Evolutionary conservation across 345 rosid species (phyloP), one percentile per base, ranked within the genome.

Genomic region (Eucalyptus tenuipes): DNA sequence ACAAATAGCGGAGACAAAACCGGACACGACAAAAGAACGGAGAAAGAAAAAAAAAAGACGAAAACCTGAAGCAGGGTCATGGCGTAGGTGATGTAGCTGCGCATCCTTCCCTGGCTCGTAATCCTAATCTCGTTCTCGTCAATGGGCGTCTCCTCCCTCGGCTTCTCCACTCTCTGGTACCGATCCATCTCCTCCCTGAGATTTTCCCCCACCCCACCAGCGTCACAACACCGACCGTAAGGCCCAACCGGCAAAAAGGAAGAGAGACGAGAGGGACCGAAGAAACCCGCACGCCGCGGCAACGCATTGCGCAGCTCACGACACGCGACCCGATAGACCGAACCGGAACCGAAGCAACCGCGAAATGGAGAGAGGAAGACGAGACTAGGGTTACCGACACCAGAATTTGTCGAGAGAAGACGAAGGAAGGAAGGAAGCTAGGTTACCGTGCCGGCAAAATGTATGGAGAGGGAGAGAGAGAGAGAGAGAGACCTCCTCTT

Each of bases 101-200:
- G 86, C 91, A 86, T 90, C 91, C 91, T 88, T 27, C 91, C 91
- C 82, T 90, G 91, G 84, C 89, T 88, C 12, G 91, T 90, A 86
- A 90, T 90, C 88, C 91, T 88, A 49, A 90, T 90, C 86, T 90
- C 91, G 80, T 90, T 90, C 89, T 90, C 91, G 79, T 90, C 88
- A 11, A 90, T 88, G 13, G 91, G 91, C 25, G 89, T 90, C 84
- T 90, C 91, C 80, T 88, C 89, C 55, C 89, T 86, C 52, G 89
- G 91, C 89, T 88, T 90, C 89, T 90, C 89, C 59, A 90, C 89
- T 68, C 89, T 90, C 89, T 90, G 89, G 88, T 90, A 90, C 50
- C 91, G 89, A 88, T 90, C 91, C 91, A 90, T 90, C 61, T 88
- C 64, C 61, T 55, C 86, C 90, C 85, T 82, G 82, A 37, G 53